These are phyloP conservation scores for Boeremia lycopersici DNA, from an alignment of 2,329 filamentous ascomycete species.

Conservation along the genomic window DNA sequence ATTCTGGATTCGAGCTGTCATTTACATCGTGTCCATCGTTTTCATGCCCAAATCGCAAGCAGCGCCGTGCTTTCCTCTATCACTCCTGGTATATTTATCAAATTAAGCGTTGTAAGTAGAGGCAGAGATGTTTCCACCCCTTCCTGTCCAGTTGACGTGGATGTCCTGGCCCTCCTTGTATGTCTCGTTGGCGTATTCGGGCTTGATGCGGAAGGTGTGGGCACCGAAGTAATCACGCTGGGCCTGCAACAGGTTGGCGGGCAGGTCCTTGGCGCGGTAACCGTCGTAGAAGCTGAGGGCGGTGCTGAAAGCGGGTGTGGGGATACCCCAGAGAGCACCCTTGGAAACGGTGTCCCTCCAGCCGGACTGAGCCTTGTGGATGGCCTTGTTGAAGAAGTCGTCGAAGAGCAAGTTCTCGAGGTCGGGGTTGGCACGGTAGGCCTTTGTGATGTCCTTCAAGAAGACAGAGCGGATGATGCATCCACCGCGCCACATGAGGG, in stretches of 20 bases:
- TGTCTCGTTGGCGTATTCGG: conserved; percentile 65
- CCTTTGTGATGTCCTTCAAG: conserved; percentile 98
- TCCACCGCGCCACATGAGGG: conserved; percentile 99
- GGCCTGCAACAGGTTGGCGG: conserved; percentile 96
- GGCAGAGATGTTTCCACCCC: conserved; percentile 95
- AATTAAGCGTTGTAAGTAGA: conserved; percentile 94
- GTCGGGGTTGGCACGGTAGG: conserved; percentile 91
- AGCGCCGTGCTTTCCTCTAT: conserved; percentile 18
- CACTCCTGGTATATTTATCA: conserved; percentile 21
- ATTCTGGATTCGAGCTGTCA: conserved; percentile 31
- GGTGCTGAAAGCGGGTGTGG: conserved; percentile 94
- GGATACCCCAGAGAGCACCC: conserved; percentile 91
- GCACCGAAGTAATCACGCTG: conserved; percentile 98
- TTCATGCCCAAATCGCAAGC: conserved; percentile 26
- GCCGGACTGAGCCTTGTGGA: conserved; percentile 83
- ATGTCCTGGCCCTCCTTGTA: conserved; percentile 87
- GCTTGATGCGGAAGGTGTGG: conserved; percentile 62
- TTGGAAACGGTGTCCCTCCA: conserved; percentile 76
- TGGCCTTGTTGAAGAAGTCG: conserved; percentile 99
- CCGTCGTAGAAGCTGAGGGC: conserved; percentile 98
- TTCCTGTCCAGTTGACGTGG: conserved; percentile 99
- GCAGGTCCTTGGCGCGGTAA: conserved; percentile 95
- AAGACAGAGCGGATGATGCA: conserved; percentile 99
- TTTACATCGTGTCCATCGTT: conserved; percentile 30
- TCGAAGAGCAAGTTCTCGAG: conserved; percentile 98